These are phyloP conservation scores for Xerocomus minutiporus DNA, from an alignment of 1,284 basidiomycete genomes.

Conservation along the genomic window DNA sequence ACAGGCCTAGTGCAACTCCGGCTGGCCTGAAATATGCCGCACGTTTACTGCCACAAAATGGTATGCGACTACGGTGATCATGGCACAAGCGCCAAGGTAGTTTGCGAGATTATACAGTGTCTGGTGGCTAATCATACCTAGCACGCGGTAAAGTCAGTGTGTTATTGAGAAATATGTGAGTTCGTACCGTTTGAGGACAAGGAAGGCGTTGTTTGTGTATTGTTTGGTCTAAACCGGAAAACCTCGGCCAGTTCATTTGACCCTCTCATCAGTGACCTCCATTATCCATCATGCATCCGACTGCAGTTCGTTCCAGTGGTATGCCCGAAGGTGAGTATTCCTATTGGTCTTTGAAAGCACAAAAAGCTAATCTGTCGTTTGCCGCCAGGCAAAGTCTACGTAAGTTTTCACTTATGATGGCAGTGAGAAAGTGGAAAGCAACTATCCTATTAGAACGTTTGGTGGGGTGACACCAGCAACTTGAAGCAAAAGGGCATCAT, in stretches of 20 bases:
- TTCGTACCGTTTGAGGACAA: constrained; percentile 10
- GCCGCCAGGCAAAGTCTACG: constrained; percentile 56
- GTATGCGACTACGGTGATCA: constrained; percentile 79
- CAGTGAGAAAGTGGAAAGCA: constrained; percentile 7
- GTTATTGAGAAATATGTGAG: neutral
- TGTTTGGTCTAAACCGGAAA: constrained; percentile 31
- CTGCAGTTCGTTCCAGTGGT: constrained; percentile 34
- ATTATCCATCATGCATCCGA: constrained; percentile 59
- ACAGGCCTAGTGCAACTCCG: constrained; percentile 1
- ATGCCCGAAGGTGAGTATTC: constrained; percentile 73
- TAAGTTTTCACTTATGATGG: constrained; percentile 39
- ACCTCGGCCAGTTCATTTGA: constrained; percentile 19
- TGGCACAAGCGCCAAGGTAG: constrained; percentile 75
- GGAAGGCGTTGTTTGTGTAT: constrained; percentile 27
- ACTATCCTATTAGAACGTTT: constrained; percentile 61
- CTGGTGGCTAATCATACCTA: constrained; percentile 64
- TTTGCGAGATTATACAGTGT: constrained; percentile 83
- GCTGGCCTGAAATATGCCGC: constrained; percentile 40
- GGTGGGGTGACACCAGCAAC: constrained; percentile 85
- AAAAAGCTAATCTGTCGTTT: constrained; percentile 9
- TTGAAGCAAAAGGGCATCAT: constrained; percentile 75
- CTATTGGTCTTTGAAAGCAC: neutral
- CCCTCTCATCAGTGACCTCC: constrained; percentile 2
- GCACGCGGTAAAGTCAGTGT: neutral
- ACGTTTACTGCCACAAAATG: constrained; percentile 86